phyloP scores from a whole-genome alignment of 1,284 basidiomycete genomes.

The Malassezia sympodialis region DNA sequence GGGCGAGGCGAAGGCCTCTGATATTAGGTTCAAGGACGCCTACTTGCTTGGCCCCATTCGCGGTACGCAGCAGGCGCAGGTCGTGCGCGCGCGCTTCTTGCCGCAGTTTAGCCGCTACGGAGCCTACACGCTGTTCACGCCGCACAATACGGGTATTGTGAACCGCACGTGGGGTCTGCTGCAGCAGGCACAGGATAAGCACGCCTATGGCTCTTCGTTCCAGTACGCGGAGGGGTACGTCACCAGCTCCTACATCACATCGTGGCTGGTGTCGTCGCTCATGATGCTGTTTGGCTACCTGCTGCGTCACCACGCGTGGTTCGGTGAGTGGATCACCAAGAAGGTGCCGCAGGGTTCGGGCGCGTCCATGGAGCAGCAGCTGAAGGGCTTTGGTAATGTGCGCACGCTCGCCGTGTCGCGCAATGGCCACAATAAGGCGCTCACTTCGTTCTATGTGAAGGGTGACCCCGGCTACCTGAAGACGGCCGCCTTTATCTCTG shows the following conservation, averaged over 20 bases:
- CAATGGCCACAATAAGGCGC: conserved; percentile 51
- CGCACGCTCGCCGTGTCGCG: conserved; percentile 49
- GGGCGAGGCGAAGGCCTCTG: conserved; percentile 49
- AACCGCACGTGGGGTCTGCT: conserved; percentile 69
- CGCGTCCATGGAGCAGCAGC: conserved; percentile 10
- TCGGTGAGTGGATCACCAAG: background rate
- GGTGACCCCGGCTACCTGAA: conserved; percentile 72
- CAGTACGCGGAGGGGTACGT: conserved; percentile 63
- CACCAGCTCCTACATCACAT: conserved; percentile 37
- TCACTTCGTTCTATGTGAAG: conserved; percentile 58
- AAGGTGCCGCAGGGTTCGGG: conserved; percentile 11
- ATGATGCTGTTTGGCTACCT: conserved; percentile 8
- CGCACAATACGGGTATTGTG: conserved; percentile 60
- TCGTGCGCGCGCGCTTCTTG: conserved; percentile 54
- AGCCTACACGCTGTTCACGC: conserved; percentile 58
- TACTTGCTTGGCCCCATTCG: conserved; percentile 23
- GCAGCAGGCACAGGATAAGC: conserved; percentile 47
- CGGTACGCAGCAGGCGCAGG: conserved; percentile 42
- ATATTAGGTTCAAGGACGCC: conserved; percentile 57
- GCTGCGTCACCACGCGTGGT: background rate
- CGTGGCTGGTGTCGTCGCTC: conserved; percentile 5
- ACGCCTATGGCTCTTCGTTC: conserved; percentile 53
- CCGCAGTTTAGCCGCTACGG: conserved; percentile 54
- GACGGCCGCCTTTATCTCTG: conserved; percentile 62
- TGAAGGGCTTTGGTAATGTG: conserved; percentile 11